Base-by-base conservation (phyloP, 2,329 filamentous ascomycete genomes). In the Colletotrichum orchidophilum region DNA sequence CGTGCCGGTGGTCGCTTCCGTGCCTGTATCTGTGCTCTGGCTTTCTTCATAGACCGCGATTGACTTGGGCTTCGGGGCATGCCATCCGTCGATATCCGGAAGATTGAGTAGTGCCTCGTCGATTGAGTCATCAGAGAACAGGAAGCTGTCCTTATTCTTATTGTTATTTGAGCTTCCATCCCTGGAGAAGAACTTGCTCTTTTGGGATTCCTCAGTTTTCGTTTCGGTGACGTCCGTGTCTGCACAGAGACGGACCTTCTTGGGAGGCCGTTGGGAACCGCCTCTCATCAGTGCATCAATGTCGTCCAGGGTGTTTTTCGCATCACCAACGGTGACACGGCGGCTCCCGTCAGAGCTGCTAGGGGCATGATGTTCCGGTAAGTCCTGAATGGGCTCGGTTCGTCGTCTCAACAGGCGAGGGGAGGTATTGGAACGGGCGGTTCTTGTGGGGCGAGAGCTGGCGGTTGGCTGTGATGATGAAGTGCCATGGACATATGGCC, bases 111-210 rank as follows among this genome's bases (percentile, higher is more conserved):
- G 79, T 0, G 83, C 87, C 68, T 89, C 87, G 31, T 90, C 87
- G 50, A 90, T 81, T 0, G 87, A 89, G 71, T 89, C 87, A 71
- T 90, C 87, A 0, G 88, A 90, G 75, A 88, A 81, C 21, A 88
- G 73, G 66, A 85, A 83, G 1, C 79, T 79, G 12, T 87, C 85
- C 39, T 78, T 82, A 42, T 79, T 77, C 46, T 76, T 75, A 21
- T 74, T 77, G 12, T 69, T 66, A 39, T 73, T 74, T 59, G 79
- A 79, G 7, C 74, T 74, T 9, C 76, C 67, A 4, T 68, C 77
- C 6, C 74, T 54, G 2, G 85, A 74, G 74, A 90, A 90, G 77
- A 89, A 90, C 69, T 83, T 89, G 82, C 88, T 91, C 63, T 79
- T 85, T 75, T 85, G 78, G 11, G 81, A 78, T 18, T 79, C 80